Evolutionary conservation across 768 basidiomycete species (phyloP).

Genomic region (Mycena vulgaris): DNA sequence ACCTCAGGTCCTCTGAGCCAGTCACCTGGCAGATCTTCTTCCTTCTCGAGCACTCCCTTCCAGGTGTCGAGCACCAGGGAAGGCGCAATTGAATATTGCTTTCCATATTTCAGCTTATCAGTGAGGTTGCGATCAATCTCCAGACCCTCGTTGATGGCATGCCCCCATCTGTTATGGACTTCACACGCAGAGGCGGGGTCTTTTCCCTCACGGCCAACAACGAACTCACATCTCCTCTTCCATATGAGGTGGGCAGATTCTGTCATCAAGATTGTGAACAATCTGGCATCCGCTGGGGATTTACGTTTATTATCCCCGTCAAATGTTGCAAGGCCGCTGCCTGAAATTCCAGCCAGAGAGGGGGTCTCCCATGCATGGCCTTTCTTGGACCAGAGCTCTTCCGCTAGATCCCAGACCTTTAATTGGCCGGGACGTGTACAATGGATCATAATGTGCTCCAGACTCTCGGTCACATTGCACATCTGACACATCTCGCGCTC

Average conservation of each 20-base stretch:
- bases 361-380: no score
- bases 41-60: neutral
- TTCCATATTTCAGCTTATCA: neutral
- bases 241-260: neutral
- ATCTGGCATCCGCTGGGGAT: neutral
- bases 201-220: neutral
- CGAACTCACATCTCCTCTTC: neutral
- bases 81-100: neutral
- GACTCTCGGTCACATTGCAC: neutral
- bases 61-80: neutral
- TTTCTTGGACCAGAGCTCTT: neutral
- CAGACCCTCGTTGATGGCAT: neutral
- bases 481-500: neutral
- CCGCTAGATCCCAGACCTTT: neutral
- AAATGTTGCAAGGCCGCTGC: neutral
- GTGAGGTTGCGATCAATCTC: neutral
- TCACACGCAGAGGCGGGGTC: neutral
- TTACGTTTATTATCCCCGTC: neutral
- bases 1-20: neutral
- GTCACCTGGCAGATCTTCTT: neutral
- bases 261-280: neutral
- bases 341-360: neutral
- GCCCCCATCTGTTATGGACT: neutral
- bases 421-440: neutral
- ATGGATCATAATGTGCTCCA: neutral